A percentile compares a stretch with the other conserved stretches of the same genome.
Conservation (phyloP, 768 basidiomycete genomes). For the Boletus insuetus region DNA sequence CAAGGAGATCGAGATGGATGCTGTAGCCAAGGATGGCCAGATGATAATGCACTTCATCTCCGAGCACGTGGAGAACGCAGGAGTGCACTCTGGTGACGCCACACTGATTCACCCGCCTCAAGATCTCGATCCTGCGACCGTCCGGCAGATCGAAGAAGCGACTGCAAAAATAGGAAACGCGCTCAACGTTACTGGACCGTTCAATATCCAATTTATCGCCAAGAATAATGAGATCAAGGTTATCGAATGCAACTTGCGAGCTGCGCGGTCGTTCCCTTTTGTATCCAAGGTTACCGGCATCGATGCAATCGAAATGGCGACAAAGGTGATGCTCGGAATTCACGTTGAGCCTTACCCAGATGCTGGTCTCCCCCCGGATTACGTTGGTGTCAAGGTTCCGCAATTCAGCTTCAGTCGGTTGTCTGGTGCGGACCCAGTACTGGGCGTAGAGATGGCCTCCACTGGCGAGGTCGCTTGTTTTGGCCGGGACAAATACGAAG, state of each 20-base stretch:
- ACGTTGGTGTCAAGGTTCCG: constrained; percentile 99
- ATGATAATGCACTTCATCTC: constrained; percentile 99
- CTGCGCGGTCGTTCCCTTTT: constrained; percentile 97
- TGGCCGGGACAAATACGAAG: constrained; percentile 96
- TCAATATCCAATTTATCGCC: constrained; percentile 99
- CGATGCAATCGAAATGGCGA: constrained; percentile 98
- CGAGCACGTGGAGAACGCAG: constrained; percentile 98
- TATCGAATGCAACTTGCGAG: constrained; percentile 98
- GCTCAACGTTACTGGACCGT: constrained; percentile 96
- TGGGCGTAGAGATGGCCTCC: constrained; percentile 99
- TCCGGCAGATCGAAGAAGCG: constrained; percentile 93
- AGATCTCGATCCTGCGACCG: constrained; percentile 95
- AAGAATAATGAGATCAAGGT: constrained; percentile 99
- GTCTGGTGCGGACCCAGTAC: constrained; percentile 94
- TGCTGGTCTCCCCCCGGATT: constrained; percentile 80
- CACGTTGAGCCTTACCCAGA: constrained; percentile 92
- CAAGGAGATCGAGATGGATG: constrained; percentile 99
- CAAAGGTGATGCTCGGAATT: constrained; percentile 94
- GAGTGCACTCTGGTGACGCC: constrained; percentile 98
- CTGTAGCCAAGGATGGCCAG: constrained; percentile 94
- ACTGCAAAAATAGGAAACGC: constrained; percentile 97
- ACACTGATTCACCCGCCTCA: constrained; percentile 98
- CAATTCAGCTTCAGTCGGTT: constrained; percentile 98
- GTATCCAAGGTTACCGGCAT: constrained; percentile 98
- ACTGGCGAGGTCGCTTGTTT: constrained; percentile 99